Evolutionary conservation across 805 yeast species (phyloP).

Genomic region (Schwanniomyces vanrijiae): DNA sequence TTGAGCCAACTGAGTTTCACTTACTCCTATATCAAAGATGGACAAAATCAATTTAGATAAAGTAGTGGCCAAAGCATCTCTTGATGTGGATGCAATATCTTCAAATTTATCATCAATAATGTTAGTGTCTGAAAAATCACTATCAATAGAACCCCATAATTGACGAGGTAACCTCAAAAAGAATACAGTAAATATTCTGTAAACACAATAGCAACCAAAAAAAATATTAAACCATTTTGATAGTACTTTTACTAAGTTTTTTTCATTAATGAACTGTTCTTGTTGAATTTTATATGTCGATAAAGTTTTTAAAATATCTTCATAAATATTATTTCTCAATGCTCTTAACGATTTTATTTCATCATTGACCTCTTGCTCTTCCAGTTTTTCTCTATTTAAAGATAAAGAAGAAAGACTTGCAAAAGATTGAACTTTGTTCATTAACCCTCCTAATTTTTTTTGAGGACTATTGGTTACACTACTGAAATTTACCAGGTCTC

Average conservation of each 20-base stretch:
- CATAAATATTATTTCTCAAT: conserved; percentile 29
- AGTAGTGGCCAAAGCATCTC: conserved; percentile 51
- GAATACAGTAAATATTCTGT: conserved; percentile 44
- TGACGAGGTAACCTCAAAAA: conserved; percentile 38
- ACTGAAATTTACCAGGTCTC: conserved; percentile 9
- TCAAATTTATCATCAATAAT: conserved; percentile 1
- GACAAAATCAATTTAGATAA: conserved; percentile 40
- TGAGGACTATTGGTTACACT: conserved; percentile 8
- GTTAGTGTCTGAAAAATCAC: neutral
- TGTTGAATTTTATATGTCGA: conserved; percentile 15
- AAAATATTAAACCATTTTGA: conserved; percentile 16
- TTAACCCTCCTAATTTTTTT: conserved; percentile 27
- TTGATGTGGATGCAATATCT: conserved; percentile 15
- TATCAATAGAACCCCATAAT: conserved; percentile 10
- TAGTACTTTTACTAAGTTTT: neutral
- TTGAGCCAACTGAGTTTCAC: conserved; percentile 42
- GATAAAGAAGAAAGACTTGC: conserved; percentile 27
- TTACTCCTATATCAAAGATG: conserved; percentile 23
- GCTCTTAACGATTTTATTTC: conserved; percentile 40
- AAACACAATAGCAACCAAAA: conserved; percentile 50
- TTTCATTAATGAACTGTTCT: neutral
- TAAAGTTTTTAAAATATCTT: conserved; percentile 25
- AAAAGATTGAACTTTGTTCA: conserved; percentile 42
- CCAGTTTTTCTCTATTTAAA: conserved; percentile 14
- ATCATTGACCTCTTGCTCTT: conserved; percentile 31